These are phyloP conservation scores for Aureobasidium sp. DNA, from an alignment of 2,329 filamentous ascomycete genomes.

Conservation along the genomic window DNA sequence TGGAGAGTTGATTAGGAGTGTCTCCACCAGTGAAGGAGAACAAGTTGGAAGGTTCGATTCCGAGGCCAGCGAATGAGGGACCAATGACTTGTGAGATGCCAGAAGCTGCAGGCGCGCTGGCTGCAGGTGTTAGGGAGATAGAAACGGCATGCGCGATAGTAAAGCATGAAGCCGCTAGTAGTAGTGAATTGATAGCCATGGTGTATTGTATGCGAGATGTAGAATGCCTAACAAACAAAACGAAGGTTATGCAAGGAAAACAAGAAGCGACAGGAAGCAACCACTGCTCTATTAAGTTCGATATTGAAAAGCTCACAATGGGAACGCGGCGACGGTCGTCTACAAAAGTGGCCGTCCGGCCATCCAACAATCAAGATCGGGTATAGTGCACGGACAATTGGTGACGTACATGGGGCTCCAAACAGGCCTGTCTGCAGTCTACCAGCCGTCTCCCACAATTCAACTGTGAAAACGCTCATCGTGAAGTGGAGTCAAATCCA, in stretches of 20 bases:
- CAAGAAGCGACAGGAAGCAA: constrained; percentile 10
- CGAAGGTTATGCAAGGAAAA: constrained; percentile 1
- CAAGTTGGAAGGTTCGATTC: constrained; percentile 47
- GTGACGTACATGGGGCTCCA: constrained; percentile 1
- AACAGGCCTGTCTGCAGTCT: not conserved
- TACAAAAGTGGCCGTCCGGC: not conserved
- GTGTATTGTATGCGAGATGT: constrained; percentile 5
- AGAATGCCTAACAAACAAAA: constrained; percentile 2
- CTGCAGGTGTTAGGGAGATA: constrained; percentile 27
- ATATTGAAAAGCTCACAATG: not conserved
- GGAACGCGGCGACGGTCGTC: not conserved
- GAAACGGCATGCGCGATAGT: constrained; percentile 16
- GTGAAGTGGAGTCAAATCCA: not conserved
- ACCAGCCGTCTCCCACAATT: constrained; percentile 8
- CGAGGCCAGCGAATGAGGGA: constrained; percentile 44
- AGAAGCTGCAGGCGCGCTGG: constrained; percentile 24
- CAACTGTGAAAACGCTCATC: not conserved
- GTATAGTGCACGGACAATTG: not conserved
- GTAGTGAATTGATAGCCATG: constrained; percentile 12
- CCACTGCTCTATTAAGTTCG: constrained; percentile 1
- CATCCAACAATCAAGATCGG: constrained; percentile 1
- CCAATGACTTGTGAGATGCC: constrained; percentile 31
- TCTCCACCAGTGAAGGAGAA: constrained; percentile 44
- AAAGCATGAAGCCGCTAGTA: constrained; percentile 10
- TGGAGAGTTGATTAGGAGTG: constrained; percentile 36